Evolutionary conservation across 2,329 filamentous ascomycete species (phyloP).

Genomic region (Lecanoromycetidae sp.): DNA sequence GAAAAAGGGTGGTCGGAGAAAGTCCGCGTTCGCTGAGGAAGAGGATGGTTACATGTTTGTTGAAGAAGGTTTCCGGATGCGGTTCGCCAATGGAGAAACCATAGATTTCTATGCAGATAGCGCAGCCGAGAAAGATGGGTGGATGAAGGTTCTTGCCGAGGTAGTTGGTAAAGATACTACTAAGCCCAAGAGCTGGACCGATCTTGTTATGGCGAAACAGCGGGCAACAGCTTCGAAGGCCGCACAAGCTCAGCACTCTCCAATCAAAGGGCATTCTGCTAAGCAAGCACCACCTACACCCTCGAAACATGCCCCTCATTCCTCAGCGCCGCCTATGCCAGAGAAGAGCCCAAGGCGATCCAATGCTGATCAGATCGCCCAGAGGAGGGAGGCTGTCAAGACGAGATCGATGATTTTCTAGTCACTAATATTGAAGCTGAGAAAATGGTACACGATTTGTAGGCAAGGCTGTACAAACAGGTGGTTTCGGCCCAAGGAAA

Average conservation of each 20-base stretch:
- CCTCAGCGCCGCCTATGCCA: conserved; percentile 7
- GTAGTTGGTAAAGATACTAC: conserved; percentile 45
- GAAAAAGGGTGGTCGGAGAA: conserved; percentile 66
- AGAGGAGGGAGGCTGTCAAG: conserved; percentile 13
- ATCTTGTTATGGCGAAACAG: conserved; percentile 23
- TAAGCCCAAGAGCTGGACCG: conserved; percentile 47
- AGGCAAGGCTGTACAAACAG: neutral
- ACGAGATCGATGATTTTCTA: conserved; percentile 19
- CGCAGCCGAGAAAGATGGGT: conserved; percentile 74
- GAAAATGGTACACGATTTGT: neutral
- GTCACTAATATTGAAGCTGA: neutral
- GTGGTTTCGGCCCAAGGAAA: too few species aligned
- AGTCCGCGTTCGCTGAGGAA: conserved; percentile 93
- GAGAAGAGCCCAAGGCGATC: conserved; percentile 14
- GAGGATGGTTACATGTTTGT: conserved; percentile 99
- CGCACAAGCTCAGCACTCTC: conserved; percentile 12
- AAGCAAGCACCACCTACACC: conserved; percentile 17
- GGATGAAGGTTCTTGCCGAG: conserved; percentile 82
- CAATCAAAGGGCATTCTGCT: conserved; percentile 4
- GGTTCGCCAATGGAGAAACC: conserved; percentile 94
- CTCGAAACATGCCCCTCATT: conserved; percentile 11
- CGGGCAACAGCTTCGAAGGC: conserved; percentile 14
- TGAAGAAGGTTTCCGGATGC: conserved; percentile 96
- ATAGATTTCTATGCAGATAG: conserved; percentile 98
- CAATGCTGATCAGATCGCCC: conserved; percentile 4